phyloP scores from a whole-genome alignment of 2,329 filamentous ascomycete species.

The Botryotinia globosa region DNA sequence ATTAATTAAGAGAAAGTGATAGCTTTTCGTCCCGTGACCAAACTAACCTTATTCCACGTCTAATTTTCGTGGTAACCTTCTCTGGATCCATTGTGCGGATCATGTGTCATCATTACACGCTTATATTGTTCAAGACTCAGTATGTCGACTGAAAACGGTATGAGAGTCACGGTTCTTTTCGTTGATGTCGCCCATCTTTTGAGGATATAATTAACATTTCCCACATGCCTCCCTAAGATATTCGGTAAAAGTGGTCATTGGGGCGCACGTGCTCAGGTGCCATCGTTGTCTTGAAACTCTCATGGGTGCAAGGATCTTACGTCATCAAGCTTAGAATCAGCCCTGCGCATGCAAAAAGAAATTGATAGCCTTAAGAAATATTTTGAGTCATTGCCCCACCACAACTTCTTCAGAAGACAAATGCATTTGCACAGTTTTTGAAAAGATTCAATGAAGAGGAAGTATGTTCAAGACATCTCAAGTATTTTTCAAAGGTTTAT shows the following conservation, averaged over 20 bases:
- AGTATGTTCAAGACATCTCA: conserved; percentile 31
- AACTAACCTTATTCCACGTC: neutral
- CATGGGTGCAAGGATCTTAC: neutral
- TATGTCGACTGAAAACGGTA: neutral
- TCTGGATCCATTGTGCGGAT: neutral
- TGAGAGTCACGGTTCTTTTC: neutral
- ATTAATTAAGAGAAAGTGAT: neutral
- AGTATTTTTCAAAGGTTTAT: conserved; percentile 26
- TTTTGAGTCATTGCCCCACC: conserved; percentile 16
- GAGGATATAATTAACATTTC: neutral
- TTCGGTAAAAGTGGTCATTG: neutral
- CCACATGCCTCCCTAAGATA: neutral
- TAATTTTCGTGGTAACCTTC: neutral
- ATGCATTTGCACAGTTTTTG: conserved; percentile 10
- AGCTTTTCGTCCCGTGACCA: neutral
- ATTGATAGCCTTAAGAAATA: conserved; percentile 6
- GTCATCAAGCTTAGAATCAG: neutral
- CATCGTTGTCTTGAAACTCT: neutral
- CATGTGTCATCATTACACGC: neutral
- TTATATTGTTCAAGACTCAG: neutral
- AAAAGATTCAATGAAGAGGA: conserved; percentile 9
- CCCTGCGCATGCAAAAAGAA: conserved; percentile 3
- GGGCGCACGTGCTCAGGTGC: neutral
- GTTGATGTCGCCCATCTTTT: neutral
- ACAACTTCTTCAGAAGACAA: conserved; percentile 9